phyloP scores from a whole-genome alignment of 306 rosid species.

The Begonia peltatifolia region DNA sequence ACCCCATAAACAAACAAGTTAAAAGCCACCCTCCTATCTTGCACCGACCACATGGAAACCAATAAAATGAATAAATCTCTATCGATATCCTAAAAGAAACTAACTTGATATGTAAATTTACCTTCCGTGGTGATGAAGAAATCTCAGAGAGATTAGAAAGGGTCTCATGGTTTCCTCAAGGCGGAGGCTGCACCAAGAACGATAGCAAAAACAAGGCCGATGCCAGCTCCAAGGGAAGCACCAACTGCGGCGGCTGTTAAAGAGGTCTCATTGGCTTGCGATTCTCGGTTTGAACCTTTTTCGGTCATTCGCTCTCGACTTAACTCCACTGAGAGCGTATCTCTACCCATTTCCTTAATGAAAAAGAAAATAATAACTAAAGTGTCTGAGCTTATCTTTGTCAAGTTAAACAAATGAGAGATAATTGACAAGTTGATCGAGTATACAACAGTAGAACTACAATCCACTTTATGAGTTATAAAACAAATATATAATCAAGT shows the following conservation, averaged over 20 bases:
- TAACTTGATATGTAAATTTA: too few species aligned
- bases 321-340: slow-evolving; percentile 57
- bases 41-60: too few species aligned
- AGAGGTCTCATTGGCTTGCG: slow-evolving; percentile 49
- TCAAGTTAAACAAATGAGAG: background rate
- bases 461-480: too few species aligned
- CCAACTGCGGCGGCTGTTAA: slow-evolving; percentile 76
- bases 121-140: too few species aligned
- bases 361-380: slow-evolving; percentile 3
- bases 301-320: slow-evolving; percentile 48
- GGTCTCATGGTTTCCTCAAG: slow-evolving; percentile 69
- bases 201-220: slow-evolving; percentile 74
- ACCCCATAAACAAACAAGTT: too few species aligned
- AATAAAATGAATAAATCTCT: too few species aligned
- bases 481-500: too few species aligned
- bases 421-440: background rate
- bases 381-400: background rate
- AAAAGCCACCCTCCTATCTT: too few species aligned
- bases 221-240: slow-evolving; percentile 86
- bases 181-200: slow-evolving; percentile 99
- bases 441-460: too few species aligned
- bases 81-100: too few species aligned
- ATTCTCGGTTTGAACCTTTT: slow-evolving; percentile 25
- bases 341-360: slow-evolving; percentile 60
- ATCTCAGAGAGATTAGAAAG: too few species aligned